Evolutionary conservation across 441 rosid species (phyloP), one percentile per base, ranked within the genome.

Genomic region (Gossypium davidsonii): DNA sequence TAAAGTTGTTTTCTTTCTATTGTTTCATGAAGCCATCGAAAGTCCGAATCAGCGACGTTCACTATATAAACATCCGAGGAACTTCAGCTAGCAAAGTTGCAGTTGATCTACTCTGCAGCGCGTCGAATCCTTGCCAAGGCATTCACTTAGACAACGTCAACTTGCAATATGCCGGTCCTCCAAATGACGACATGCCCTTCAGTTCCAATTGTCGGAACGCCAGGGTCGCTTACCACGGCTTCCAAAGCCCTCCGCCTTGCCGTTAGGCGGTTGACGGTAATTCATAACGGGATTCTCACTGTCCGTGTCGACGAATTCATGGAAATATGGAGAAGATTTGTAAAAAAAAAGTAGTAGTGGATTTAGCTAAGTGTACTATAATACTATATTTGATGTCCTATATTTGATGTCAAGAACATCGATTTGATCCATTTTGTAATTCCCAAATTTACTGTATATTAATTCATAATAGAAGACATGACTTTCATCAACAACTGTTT

Each of bases 171-270:
- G 56, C 9, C 1, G 90, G 91, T 2, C 3, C 14, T 1, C 72
- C 51, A 3, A 52, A 69, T 1, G 4, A 10, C 37, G 3, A 7
- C 3, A 5, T 12, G 3, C 83, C 87, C 1, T 76, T 81, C 58
- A 71, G 76, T 28, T 81, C 90, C 18, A 34, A 48, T 1, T 87
- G 94, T 37, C 7, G 8, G 15, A 77, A 81, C 57, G 85, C 86
- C 0, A 64, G 53, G 42, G 62, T 82, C 1, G 48, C 9, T 52
- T 82, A 78, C 63, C 17, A 37, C 1, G 90, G 92, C 4, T 0
- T 39, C 31, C 92, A 88, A 66, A 65, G 28, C 51, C 94, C 92
- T 39, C 79, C 83, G 2, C 82, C 86, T 67, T 90, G 94, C 70
- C 42, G 23, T 9, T 81, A 67, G 71, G 26, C 8, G 18, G 28